Conservation (phyloP, 2,329 filamentous ascomycete species). For the Mycosphaerella sp. region DNA sequence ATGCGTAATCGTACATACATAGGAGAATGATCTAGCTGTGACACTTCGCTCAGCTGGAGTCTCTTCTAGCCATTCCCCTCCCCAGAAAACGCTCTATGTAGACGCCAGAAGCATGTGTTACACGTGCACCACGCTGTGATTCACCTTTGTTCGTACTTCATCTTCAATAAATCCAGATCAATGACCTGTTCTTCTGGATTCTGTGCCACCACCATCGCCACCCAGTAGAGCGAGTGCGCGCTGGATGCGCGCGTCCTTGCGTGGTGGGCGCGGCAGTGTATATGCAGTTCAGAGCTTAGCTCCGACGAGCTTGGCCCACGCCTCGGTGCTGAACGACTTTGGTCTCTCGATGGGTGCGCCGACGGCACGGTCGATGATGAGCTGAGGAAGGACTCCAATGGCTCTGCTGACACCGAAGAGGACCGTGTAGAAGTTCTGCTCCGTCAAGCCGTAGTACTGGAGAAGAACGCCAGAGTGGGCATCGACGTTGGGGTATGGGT, state of each 20-base stretch:
- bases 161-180: conserved; percentile 1
- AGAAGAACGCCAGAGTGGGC: conserved; percentile 98
- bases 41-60: conserved; percentile 6
- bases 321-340: conserved; percentile 97
- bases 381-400: conserved; percentile 95
- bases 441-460: conserved; percentile 98
- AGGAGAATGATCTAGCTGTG: conserved; percentile 15
- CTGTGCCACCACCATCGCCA: conserved; percentile 27
- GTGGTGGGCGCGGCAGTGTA: conserved; percentile 7
- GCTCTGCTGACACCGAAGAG: conserved; percentile 98
- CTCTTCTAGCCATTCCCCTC: conserved; percentile 10
- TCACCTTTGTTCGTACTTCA: conserved; percentile 4
- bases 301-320: conserved; percentile 86
- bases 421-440: conserved; percentile 99
- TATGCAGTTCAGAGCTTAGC: conserved; percentile 69
- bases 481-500: conserved; percentile 98
- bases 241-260: conserved; percentile 16
- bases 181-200: conserved; percentile 11
- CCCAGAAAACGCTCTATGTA: conserved; percentile 13
- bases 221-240: conserved; percentile 27
- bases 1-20: conserved; percentile 10
- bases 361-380: conserved; percentile 98
- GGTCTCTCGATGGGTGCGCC: conserved; percentile 97
- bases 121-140: conserved; percentile 9
- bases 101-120: conserved; percentile 13